These are phyloP conservation scores for Blastocystis sp. DNA, from an alignment of 352 stramenopile species.

Conservation along the genomic window DNA sequence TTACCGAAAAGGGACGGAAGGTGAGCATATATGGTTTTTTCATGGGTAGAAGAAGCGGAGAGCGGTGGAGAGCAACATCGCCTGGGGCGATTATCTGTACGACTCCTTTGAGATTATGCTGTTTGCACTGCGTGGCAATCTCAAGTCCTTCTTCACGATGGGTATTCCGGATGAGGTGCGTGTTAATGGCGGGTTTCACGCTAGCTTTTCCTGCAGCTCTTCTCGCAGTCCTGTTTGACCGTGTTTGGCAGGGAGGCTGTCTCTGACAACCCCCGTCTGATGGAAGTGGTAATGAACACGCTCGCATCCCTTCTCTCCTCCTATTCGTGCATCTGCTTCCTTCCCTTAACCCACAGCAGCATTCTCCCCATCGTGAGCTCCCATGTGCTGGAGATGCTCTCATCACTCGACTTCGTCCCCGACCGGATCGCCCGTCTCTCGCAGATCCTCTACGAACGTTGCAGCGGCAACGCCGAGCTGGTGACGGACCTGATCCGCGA, in stretches of 20 bases:
- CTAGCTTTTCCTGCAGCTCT: constrained; percentile 62
- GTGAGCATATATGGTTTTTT: background rate
- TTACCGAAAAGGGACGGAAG: constrained; percentile 15
- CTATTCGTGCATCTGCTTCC: constrained; percentile 11
- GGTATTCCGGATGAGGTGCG: constrained; percentile 50
- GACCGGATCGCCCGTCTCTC: background rate
- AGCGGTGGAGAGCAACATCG: constrained; percentile 2
- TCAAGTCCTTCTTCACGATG: constrained; percentile 45
- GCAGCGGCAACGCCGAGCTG: constrained; percentile 15
- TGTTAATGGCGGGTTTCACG: background rate
- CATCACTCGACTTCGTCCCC: constrained; percentile 22
- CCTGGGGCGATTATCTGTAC: constrained; percentile 52
- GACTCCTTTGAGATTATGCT: constrained; percentile 48
- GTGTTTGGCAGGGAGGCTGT: background rate
- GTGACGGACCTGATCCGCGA: constrained; percentile 44
- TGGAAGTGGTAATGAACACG: constrained; percentile 33
- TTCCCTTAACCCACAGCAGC: background rate
- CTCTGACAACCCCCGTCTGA: constrained; percentile 24
- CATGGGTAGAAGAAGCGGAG: constrained; percentile 41
- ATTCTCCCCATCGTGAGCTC: constrained; percentile 15
- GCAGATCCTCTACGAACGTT: constrained; percentile 16
- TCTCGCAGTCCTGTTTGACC: constrained; percentile 25
- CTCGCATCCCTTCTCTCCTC: constrained; percentile 48
- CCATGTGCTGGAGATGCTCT: constrained; percentile 13
- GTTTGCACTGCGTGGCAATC: constrained; percentile 48